Percentiles rank a stretch among this genome's conserved stretches.
phyloP scores from a whole-genome alignment of 805 yeast genomes.

The Hanseniaspora nectarophila region DNA sequence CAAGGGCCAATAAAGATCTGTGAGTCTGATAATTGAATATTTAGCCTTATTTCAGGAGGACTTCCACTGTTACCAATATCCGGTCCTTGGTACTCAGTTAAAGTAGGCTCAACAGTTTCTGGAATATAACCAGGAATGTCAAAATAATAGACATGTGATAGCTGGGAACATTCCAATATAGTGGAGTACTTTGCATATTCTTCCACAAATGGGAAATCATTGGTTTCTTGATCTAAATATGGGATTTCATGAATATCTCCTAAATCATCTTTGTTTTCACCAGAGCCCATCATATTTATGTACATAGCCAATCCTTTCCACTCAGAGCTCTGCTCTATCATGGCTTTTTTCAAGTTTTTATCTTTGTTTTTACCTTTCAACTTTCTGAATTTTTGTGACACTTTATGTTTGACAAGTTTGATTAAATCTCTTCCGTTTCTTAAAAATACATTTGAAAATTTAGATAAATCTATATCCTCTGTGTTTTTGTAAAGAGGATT shows the following conservation, averaged over 20 bases:
- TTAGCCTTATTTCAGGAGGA: conserved; percentile 51
- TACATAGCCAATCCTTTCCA: conserved; percentile 80
- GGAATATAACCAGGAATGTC: conserved; percentile 65
- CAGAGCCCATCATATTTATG: conserved; percentile 25
- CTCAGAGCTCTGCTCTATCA: conserved; percentile 22
- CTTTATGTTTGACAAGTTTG: neutral
- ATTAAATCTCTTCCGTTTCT: conserved; percentile 8
- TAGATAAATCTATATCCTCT: neutral
- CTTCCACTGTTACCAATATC: conserved; percentile 49
- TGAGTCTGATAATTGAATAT: conserved; percentile 45
- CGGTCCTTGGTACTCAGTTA: conserved; percentile 32
- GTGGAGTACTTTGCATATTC: conserved; percentile 79
- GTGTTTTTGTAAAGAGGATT: conserved; percentile 49
- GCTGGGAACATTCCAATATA: conserved; percentile 47
- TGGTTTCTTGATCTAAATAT: conserved; percentile 21
- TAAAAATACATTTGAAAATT: conserved; percentile 20
- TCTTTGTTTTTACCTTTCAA: conserved; percentile 9
- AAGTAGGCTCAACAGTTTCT: conserved; percentile 25
- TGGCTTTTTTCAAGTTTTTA: conserved; percentile 14
- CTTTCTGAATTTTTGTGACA: neutral
- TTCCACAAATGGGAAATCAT: conserved; percentile 18
- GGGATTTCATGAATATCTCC: conserved; percentile 27
- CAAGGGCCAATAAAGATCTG: conserved; percentile 85
- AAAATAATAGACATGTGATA: conserved; percentile 48
- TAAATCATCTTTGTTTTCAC: neutral